Base-by-base conservation (phyloP, 805 yeast species). In the Metschnikowia sp. region DNA sequence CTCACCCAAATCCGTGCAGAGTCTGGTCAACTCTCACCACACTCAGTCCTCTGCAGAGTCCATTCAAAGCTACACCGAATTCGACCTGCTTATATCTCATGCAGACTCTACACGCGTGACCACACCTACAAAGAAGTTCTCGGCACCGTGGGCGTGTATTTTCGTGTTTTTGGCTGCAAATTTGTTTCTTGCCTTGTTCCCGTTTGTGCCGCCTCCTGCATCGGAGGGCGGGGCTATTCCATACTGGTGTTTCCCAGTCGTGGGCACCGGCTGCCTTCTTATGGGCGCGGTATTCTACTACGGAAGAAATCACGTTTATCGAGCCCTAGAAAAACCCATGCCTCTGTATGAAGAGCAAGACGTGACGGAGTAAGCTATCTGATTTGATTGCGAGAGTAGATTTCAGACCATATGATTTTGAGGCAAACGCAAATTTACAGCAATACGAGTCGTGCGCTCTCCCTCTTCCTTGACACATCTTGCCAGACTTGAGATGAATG, bases 191-290 rank as follows among this genome's bases (percentile, higher is more conserved):
- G 79, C 83, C 1, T 42, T 81, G 7, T 72, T 80, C 47, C 85
- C 85, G 3, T 80, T 81, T 60, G 63, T 81, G 0, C 81, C 80
- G 3, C 84, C 84, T 0, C 79, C 81, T 3, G 57, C 63, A 22
- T 48, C 56, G 1, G 64, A 56, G 5, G 49, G 49, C 32, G 50
- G 49, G 3, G 56, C 57, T 7, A 70, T 79, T 44, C 83, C 85
- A 1, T 81, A 77, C 54, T 81, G 76, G 70, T 74, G 79, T n/a
- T 78, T 79, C 55, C 84, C 84, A 0, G 66, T 74, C 6, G 76
- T 81, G 12, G 82, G 84, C 0, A 64, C 79, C 2, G 61, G 73
- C 2, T 76, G 77, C 5, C 55, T 79, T 33, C 44, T 63, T 0
- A 36, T 67, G 11, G 84, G 84, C 6, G 78, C 63, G 0, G 52